Percentiles rank a stretch among this genome's conserved stretches.
phyloP scores from a whole-genome alignment of 2,329 filamentous ascomycete genomes.

The Cyphellophora europaea region DNA sequence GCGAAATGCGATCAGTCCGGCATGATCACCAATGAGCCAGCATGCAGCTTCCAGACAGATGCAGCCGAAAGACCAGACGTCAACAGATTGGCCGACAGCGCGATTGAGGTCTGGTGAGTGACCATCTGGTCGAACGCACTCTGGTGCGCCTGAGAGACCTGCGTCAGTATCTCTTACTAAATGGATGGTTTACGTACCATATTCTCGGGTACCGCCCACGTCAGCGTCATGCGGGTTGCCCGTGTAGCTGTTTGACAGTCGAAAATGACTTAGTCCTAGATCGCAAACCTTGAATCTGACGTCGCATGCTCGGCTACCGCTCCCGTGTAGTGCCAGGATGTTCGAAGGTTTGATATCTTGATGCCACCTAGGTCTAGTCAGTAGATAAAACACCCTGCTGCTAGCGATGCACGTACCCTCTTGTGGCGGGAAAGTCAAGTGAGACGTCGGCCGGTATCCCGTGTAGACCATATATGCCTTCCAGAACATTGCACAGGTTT shows the following conservation, averaged over 20 bases:
- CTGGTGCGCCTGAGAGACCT: neutral
- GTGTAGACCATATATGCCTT: neutral
- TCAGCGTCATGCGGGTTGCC: neutral
- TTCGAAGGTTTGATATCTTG: slow-evolving; percentile 1
- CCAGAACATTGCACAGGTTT: neutral
- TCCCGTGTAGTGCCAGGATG: neutral
- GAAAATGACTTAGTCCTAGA: neutral
- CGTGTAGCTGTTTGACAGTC: neutral
- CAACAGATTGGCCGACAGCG: too few relatives aligned
- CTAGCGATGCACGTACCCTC: neutral
- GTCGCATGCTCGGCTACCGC: neutral
- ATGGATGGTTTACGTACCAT: neutral
- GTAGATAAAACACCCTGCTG: neutral
- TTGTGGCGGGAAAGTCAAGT: neutral
- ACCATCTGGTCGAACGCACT: neutral
- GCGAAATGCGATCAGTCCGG: too few relatives aligned
- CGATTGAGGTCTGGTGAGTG: neutral
- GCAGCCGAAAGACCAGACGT: too few relatives aligned
- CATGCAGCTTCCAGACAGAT: neutral
- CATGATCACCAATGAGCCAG: neutral
- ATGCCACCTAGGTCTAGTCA: neutral
- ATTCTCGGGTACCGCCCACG: neutral
- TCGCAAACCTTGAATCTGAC: neutral
- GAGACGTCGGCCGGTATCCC: neutral
- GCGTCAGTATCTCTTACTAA: neutral